Base-by-base conservation (phyloP, 768 basidiomycete genomes). In the Cyclocybe cylindracea region DNA sequence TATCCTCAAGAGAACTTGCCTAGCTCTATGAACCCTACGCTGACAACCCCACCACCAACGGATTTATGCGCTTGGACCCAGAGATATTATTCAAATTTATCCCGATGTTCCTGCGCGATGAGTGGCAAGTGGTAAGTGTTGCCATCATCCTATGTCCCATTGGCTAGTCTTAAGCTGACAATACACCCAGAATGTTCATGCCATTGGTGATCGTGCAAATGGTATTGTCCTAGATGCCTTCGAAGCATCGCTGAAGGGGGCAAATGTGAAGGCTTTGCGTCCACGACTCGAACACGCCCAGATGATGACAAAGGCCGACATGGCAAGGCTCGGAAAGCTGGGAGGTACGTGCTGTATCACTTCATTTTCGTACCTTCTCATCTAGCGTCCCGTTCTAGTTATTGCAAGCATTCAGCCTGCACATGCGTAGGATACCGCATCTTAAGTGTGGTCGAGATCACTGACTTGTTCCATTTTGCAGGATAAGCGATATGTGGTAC, bases 251-350 rank as follows among this genome's bases (percentile, higher is more conserved):
- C 66, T 92, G 46, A 68, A 79, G 50, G 78, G 79, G 19, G 74
- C 74, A 39, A 80, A 88, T 57, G 82, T 88, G 7, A 77, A 80
- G 24, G 82, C 84, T 19, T 70, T 84, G 41, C 76, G 93, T 38
- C 87, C 91, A 42, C 82, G 94, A 19, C 78, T 96, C 10, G 94
- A 98, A 66, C 94, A 98, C 68, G 92, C 91, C 7, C 94, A 97
- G 67, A 85, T 97, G 61, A 78, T 96, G 68, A 85, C 81, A 2
- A 72, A 77, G n/a, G 74, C 71, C 2, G 94, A 96, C 64, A 84
- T 96, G 75, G 70, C 69, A 24, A 81, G 92, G 11, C 76, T 94
- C 11, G 92, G 87, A 14, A 80, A 75, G 55, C 80, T 95, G 7
- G 94, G 92, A 50, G 86, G 93, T 91, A 61, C 58, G 81, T 54